A percentile compares a stretch with the other conserved stretches of the same genome.
These are phyloP conservation scores for Blastobotrys indianensis DNA, from an alignment of 1,139 yeast genomes.

Conservation along the genomic window DNA sequence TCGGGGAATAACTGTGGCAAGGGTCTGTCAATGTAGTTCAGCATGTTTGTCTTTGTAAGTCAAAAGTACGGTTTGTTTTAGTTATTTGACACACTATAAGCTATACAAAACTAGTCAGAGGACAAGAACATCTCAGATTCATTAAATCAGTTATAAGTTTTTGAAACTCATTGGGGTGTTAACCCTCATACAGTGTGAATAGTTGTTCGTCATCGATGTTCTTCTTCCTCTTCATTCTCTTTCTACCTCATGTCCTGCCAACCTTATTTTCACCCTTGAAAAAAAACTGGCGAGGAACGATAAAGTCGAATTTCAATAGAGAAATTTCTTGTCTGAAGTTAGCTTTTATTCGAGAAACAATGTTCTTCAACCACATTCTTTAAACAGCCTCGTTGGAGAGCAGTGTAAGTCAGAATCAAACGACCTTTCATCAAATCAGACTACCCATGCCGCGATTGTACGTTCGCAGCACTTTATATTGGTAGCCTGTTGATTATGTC, in stretches of 20 bases:
- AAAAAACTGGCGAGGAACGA: no score
- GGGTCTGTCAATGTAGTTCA: no score
- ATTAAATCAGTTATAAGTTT: slow-evolving; percentile 32
- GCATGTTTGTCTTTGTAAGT: neutral
- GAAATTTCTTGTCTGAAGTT: no score
- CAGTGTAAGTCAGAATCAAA: neutral
- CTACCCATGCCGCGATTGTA: slow-evolving; percentile 27
- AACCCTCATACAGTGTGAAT: slow-evolving; percentile 35
- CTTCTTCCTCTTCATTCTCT: slow-evolving; percentile 4
- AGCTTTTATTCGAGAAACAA: no score
- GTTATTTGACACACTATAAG: no score
- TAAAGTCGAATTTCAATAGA: no score
- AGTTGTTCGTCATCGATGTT: slow-evolving; percentile 26
- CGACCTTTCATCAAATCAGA: slow-evolving; percentile 28
- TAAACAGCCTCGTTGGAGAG: no score
- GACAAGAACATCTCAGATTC: slow-evolving; percentile 26
- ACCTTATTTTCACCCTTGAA: no score
- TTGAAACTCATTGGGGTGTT: slow-evolving; percentile 24
- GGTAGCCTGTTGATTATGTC: slow-evolving; percentile 23
- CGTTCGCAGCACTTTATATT: slow-evolving; percentile 16
- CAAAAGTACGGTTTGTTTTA: neutral
- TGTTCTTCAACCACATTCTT: no score
- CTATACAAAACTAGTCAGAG: no score
- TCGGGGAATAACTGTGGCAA: no score
- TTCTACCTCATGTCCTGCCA: neutral